These are phyloP conservation scores for Heterobasidion parviporum DNA, from an alignment of 1,284 basidiomycete species.

Conservation along the genomic window DNA sequence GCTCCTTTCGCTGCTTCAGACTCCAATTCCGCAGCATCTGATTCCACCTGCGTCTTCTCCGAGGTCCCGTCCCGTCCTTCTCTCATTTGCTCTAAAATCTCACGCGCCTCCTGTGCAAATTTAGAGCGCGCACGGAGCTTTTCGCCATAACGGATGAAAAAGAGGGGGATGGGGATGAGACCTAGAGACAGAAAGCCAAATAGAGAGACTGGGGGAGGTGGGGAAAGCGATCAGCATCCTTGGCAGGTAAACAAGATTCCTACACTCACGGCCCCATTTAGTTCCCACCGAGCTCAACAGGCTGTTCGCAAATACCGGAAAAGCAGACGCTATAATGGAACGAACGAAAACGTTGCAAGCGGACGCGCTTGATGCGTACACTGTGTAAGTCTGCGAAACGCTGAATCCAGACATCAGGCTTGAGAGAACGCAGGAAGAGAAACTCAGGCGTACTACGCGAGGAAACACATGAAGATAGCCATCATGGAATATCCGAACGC, in stretches of 20 bases:
- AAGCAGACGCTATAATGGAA: conserved; percentile 15
- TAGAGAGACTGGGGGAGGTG: conserved; percentile 14
- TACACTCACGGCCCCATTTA: conserved; percentile 18
- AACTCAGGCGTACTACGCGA: conserved; percentile 9
- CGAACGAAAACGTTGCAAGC: conserved; percentile 18
- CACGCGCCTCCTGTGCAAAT: conserved; percentile 15
- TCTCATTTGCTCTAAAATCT: conserved; percentile 12
- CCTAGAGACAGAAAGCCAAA: conserved; percentile 20
- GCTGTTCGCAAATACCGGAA: conserved; percentile 18
- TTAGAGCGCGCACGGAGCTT: conserved; percentile 16
- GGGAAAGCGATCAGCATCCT: background rate
- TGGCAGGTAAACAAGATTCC: background rate
- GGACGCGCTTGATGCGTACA: conserved; percentile 19
- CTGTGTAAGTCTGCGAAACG: conserved; percentile 14
- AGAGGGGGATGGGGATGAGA: conserved; percentile 19
- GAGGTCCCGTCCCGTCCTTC: background rate
- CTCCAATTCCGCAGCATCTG: background rate
- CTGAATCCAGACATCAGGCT: conserved; percentile 5
- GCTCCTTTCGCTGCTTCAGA: background rate
- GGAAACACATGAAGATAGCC: conserved; percentile 14
- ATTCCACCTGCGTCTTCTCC: background rate
- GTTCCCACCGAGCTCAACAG: conserved; percentile 17
- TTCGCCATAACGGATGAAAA: conserved; percentile 19
- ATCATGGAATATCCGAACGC: conserved; percentile 18
- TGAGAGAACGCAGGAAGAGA: background rate